Evolutionary conservation across 2,329 filamentous ascomycete species (phyloP).

Genomic region (Pseudopyrenochaeta lycopersici): DNA sequence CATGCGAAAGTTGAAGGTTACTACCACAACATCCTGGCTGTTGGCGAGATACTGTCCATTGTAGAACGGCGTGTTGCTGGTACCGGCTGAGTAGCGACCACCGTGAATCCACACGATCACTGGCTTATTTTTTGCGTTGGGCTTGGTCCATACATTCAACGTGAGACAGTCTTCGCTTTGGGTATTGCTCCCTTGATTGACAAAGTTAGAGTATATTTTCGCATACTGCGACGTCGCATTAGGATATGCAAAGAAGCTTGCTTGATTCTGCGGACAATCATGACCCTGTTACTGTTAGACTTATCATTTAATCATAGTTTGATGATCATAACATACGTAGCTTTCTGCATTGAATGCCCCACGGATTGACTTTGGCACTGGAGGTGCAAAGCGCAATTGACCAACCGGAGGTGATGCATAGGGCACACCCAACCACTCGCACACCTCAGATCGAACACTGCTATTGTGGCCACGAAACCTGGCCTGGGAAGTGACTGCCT

Average conservation of each 20-base stretch:
- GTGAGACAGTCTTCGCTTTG: conserved; percentile 30
- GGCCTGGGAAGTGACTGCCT: background rate
- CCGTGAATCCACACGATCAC: conserved; percentile 53
- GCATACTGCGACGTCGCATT: background rate
- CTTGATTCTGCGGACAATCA: background rate
- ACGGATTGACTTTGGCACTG: background rate
- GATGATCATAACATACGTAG: background rate
- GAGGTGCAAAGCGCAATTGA: background rate
- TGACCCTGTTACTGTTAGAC: background rate
- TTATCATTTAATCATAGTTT: background rate
- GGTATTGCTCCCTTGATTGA: background rate
- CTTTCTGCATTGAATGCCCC: background rate
- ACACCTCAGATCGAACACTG: background rate
- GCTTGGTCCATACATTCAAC: conserved; percentile 18
- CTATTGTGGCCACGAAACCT: background rate
- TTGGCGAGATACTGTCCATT: conserved; percentile 15
- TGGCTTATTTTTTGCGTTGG: conserved; percentile 17
- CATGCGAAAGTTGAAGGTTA: conserved; percentile 31
- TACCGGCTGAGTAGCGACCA: conserved; percentile 38
- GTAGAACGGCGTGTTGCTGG: conserved; percentile 6
- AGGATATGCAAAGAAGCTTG: background rate
- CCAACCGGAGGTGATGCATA: background rate
- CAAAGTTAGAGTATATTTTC: background rate
- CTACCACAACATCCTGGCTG: conserved; percentile 19
- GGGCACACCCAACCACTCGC: background rate